These are phyloP conservation scores for Iris pallida DNA, from an alignment of 116 monocot genomes.

Conservation along the genomic window DNA sequence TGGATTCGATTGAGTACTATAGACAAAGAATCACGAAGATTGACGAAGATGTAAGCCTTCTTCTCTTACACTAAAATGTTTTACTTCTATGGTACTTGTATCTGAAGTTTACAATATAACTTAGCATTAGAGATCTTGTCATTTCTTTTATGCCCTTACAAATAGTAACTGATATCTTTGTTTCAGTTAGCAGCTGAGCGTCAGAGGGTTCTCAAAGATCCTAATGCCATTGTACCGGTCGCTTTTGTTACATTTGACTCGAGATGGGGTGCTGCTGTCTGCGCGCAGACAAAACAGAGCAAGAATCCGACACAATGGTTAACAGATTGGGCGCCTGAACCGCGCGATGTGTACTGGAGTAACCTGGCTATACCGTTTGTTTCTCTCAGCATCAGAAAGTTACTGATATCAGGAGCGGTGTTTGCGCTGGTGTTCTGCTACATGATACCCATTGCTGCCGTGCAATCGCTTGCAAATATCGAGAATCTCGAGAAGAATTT, in stretches of 20 bases:
- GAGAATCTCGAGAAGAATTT: constrained; percentile 84
- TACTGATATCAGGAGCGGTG: constrained; percentile 58
- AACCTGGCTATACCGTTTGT: constrained; percentile 94
- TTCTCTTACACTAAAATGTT: not conserved
- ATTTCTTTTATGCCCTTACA: not conserved
- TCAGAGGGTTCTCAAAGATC: constrained; percentile 65
- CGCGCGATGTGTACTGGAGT: constrained; percentile 83
- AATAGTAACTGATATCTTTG: not conserved
- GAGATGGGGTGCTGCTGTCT: constrained; percentile 91
- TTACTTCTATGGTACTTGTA: not conserved
- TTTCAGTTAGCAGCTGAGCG: constrained; percentile 67
- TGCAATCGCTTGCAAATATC: constrained; percentile 94
- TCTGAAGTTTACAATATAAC: not conserved
- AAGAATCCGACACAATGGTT: constrained; percentile 84
- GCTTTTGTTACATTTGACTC: constrained; percentile 89
- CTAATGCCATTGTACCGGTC: constrained; percentile 69
- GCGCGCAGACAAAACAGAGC: constrained; percentile 92
- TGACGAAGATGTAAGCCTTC: constrained; percentile 52
- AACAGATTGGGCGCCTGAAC: constrained; percentile 94
- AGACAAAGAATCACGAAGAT: constrained; percentile 43
- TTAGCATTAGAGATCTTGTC: not conserved
- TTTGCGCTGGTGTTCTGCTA: constrained; percentile 84
- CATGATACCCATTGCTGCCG: constrained; percentile 90
- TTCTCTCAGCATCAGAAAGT: constrained; percentile 61
- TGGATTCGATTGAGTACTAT: constrained; percentile 84